phyloP scores from a whole-genome alignment of 768 basidiomycete genomes.

The Russula earlei region DNA sequence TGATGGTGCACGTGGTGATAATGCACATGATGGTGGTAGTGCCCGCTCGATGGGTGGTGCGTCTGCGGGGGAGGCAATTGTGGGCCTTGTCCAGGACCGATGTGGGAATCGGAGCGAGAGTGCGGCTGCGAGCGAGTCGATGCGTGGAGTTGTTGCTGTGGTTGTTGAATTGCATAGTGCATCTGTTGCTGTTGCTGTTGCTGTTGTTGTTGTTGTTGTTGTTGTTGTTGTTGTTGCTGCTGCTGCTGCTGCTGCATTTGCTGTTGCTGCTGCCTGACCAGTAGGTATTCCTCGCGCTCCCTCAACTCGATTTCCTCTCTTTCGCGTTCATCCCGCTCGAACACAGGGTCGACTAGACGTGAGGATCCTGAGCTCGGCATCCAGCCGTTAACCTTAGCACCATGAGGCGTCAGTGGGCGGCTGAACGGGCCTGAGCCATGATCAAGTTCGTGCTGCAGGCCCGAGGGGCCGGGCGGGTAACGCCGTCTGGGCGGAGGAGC shows the following conservation, averaged over 20 bases:
- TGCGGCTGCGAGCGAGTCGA: constrained; percentile 10
- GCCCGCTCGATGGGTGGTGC: constrained; percentile 13
- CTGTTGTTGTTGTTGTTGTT: constrained; percentile 19
- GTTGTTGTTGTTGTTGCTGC: constrained; percentile 19
- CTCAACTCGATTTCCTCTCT: constrained; percentile 18
- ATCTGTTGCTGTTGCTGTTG: background rate
- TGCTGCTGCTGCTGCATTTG: constrained; percentile 21
- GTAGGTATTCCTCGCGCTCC: constrained; percentile 22
- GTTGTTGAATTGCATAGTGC: constrained; percentile 16
- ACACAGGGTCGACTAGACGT: constrained; percentile 3
- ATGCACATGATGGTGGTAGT: constrained; percentile 27
- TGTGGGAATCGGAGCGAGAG: constrained; percentile 10
- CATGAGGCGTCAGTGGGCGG: constrained; percentile 12
- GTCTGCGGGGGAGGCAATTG: constrained; percentile 11
- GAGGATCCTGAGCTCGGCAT: background rate
- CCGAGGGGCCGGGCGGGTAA: constrained; percentile 15
- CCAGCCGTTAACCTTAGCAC: constrained; percentile 17
- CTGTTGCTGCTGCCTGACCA: constrained; percentile 18
- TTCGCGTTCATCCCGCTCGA: constrained; percentile 15
- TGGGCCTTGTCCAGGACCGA: constrained; percentile 17
- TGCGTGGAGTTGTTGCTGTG: constrained; percentile 12
- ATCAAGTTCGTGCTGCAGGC: constrained; percentile 15
- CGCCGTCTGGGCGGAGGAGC: constrained; percentile 9
- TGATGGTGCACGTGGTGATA: constrained; percentile 29
- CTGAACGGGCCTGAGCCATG: constrained; percentile 15